phyloP scores from a whole-genome alignment of 768 basidiomycete species.

The Lenzites betulinus region DNA sequence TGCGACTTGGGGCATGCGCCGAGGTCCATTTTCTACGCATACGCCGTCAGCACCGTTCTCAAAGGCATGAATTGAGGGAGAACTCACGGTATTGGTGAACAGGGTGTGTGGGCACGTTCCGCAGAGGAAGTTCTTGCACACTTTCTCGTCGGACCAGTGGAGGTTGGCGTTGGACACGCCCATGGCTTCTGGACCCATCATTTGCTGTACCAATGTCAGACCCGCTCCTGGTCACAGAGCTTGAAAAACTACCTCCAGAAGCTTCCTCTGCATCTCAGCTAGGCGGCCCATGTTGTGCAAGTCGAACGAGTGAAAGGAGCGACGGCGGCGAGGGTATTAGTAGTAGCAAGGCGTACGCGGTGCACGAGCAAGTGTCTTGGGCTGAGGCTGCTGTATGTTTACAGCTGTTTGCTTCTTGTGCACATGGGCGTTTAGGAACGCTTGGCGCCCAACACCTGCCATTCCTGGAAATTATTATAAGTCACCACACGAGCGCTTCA shows the following conservation, averaged over 20 bases:
- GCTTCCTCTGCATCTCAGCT: slow-evolving; percentile 97
- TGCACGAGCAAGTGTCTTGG: background rate
- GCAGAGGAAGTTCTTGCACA: slow-evolving; percentile 96
- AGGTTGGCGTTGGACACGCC: slow-evolving; percentile 92
- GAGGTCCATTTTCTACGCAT: slow-evolving; percentile 94
- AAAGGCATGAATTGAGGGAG: background rate
- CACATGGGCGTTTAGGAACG: background rate
- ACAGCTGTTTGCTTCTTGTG: slow-evolving; percentile 8
- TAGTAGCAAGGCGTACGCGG: background rate
- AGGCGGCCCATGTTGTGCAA: slow-evolving; percentile 78
- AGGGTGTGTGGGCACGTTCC: slow-evolving; percentile 98
- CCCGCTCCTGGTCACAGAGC: slow-evolving; percentile 33
- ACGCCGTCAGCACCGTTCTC: background rate
- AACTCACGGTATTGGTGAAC: slow-evolving; percentile 94
- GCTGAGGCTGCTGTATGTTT: slow-evolving; percentile 2
- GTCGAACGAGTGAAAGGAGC: background rate
- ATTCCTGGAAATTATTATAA: slow-evolving; percentile 2
- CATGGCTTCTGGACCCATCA: slow-evolving; percentile 99
- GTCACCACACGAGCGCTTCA: slow-evolving; percentile 12
- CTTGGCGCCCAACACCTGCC: slow-evolving; percentile 11
- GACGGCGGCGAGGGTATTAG: background rate
- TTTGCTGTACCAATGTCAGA: slow-evolving; percentile 59
- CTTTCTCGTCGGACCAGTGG: slow-evolving; percentile 94
- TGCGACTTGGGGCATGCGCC: slow-evolving; percentile 98
- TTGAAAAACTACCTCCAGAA: slow-evolving; percentile 52